Conservation (phyloP, 805 yeast species). For the Cephaloascus albidus region DNA sequence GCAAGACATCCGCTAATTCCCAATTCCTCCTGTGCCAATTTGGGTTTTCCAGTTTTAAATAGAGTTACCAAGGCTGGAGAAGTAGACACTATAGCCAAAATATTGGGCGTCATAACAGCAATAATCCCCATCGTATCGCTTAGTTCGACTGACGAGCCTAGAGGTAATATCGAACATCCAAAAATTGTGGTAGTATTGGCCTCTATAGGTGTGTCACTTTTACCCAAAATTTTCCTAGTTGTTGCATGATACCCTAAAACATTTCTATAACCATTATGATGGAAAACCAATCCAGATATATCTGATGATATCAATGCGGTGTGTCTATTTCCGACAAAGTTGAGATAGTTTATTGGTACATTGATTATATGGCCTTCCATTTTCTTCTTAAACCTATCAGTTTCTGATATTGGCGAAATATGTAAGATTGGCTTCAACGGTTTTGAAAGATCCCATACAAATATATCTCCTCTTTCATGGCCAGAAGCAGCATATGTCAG, state of each 20-base stretch:
- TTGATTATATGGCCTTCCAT: constrained; percentile 25
- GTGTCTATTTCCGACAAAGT: constrained; percentile 40
- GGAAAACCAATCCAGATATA: constrained; percentile 44
- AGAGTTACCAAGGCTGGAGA: constrained; percentile 43
- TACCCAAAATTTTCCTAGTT: constrained; percentile 46
- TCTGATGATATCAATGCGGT: constrained; percentile 52
- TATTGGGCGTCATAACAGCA: constrained; percentile 47
- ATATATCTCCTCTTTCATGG: constrained; percentile 51
- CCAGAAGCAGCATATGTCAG: constrained; percentile 66
- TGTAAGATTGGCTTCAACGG: constrained; percentile 16
- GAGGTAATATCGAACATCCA: constrained; percentile 43
- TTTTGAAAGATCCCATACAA: constrained; percentile 55
- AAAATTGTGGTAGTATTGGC: constrained; percentile 13
- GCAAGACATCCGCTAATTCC: constrained; percentile 36
- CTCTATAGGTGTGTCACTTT: constrained; percentile 10
- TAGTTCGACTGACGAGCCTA: constrained; percentile 43
- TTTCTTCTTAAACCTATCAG: constrained; percentile 8
- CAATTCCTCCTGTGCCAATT: constrained; percentile 14
- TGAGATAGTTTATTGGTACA: constrained; percentile 30
- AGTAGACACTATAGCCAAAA: constrained; percentile 45
- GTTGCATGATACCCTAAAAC: constrained; percentile 40
- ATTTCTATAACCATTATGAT: constrained; percentile 55
- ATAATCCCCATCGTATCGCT: constrained; percentile 52
- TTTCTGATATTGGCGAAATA: constrained; percentile 10
- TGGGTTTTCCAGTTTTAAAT: constrained; percentile 42